Evolutionary conservation across 129 eudicot genomes (phyloP), one percentile per base, ranked within the genome.

Genomic region (Lonicera japonica): DNA sequence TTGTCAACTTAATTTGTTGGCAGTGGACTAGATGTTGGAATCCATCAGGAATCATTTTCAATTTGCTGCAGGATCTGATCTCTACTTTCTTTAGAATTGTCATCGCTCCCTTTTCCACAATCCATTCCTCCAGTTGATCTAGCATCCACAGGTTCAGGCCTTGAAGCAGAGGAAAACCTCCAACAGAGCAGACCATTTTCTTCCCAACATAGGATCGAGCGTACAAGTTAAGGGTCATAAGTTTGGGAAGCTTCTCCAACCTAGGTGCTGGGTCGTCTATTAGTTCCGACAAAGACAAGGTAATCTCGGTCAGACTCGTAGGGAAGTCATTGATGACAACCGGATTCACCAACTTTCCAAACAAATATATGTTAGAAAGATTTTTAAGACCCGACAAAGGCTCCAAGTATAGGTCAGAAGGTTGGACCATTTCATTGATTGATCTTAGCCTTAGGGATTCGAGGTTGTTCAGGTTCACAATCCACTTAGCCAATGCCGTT

Each of bases 361-460:
- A 29, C 18, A 67, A 23, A 43, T 67, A 57, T 19, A 67, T 25
- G 17, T 34, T 55, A n/a, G 72, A 56, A 29, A 67, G 64, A 13
- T 56, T 68, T 19, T 3, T 2, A 34, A 55, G 72, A 40, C 56
- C 41, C 0, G 55, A 68, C 16, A 68, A 15, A 20, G 16, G 55
- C 54, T 54, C n/a, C n/a, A n/a, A 58, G 56, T 57, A 41, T 21
- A 68, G 54, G 38, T 56, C 23, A 56, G 65, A 43, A 11, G 72
- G 72, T 0, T 23, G 17, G 5, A 22, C 63, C 56, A 41, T 25
- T 12, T 58, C 64, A 25, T 68, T 53, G n/a, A 56, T 13, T 41
- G 72, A n/a, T n/a, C 45, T 68, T 12, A 68, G 72, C 65, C 72
- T 68, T 18, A 56, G 39, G 20, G 63, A 57, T 68, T 68, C 72